Percentiles rank a stretch among this genome's conserved stretches.
Evolutionary conservation across 140 eudicot species (phyloP).

Genomic region (Anethum foeniculum): DNA sequence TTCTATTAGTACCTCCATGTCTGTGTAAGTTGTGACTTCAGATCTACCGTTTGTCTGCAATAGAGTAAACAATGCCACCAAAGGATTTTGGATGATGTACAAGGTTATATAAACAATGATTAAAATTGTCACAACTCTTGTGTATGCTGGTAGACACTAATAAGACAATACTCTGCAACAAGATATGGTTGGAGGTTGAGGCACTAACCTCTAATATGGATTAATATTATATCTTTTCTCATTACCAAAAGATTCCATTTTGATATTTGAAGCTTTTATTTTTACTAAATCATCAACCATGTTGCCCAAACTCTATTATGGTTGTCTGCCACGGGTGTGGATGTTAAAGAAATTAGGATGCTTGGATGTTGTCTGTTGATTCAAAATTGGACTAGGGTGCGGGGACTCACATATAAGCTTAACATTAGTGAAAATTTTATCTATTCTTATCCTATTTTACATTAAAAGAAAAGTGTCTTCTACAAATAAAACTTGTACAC

Average conservation of each 20-base stretch:
- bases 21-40: neutral
- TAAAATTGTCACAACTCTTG: neutral
- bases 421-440: neutral
- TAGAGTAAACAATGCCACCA: neutral
- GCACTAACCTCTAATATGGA: neutral
- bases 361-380: neutral
- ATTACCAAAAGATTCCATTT: neutral
- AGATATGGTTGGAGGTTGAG: neutral
- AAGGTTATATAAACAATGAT: neutral
- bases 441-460: neutral
- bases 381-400: neutral
- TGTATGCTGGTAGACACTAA: neutral
- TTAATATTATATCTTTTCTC: neutral
- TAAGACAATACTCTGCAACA: neutral
- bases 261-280: neutral
- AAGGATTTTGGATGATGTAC: neutral
- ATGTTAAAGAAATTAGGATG: neutral
- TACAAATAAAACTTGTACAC: neutral
- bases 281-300: neutral
- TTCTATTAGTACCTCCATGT: neutral
- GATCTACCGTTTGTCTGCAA: neutral
- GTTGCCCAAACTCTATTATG: neutral
- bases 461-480: neutral
- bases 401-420: neutral
- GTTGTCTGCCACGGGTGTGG: neutral